Base-by-base conservation (phyloP, 2,329 filamentous ascomycete species). In the Xenoacremonium recifei region DNA sequence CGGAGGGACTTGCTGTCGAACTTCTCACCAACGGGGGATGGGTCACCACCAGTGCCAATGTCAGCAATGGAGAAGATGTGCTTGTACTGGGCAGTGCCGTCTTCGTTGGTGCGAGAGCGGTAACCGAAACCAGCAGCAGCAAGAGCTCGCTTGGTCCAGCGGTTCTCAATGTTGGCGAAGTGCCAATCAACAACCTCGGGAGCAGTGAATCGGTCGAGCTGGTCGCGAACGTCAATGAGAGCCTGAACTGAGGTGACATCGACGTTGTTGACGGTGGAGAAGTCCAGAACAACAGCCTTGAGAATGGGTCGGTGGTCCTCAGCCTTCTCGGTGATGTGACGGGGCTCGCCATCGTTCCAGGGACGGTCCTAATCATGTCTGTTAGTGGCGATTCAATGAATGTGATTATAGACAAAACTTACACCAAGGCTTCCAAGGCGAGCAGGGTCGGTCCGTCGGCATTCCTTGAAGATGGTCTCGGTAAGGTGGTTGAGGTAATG, bases 31-130 rank as follows among this genome's bases (percentile, higher is more conserved):
- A 52, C 52, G 7, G 62, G 55, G 1, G 86, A 87, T 15, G 84
- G 89, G 42, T 83, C 71, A 2, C 72, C 70, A 9, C 90, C 85
- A n/a, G n/a, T n/a, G 45, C 89, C 82, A 38, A 95, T 81, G 59
- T 96, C 89, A 1, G 92, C 89, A 23, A 97, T 91, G 59, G 82
- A 89, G 76, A 96, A 97, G 54, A 97, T 91, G 17, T 89, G 87
- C 66, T 89, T 91, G 64, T 63, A 67, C 16, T 64, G 55, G 13
- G 57, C 58, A 3, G 59, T 39, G 12, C 48, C 47, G 15, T 59
- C 52, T 9, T 54, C 52, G 32, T 50, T 42, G 33, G 42, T 31
- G n/a, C 48, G 57, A 9, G 55, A 67, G 10, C 60, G 61, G 54
- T 60, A 66, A 7, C 77, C 77, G 47, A 80, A 80, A 1, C 76